Evolutionary conservation across 305 asterid species (phyloP).

Genomic region (Rubia peregrina): DNA sequence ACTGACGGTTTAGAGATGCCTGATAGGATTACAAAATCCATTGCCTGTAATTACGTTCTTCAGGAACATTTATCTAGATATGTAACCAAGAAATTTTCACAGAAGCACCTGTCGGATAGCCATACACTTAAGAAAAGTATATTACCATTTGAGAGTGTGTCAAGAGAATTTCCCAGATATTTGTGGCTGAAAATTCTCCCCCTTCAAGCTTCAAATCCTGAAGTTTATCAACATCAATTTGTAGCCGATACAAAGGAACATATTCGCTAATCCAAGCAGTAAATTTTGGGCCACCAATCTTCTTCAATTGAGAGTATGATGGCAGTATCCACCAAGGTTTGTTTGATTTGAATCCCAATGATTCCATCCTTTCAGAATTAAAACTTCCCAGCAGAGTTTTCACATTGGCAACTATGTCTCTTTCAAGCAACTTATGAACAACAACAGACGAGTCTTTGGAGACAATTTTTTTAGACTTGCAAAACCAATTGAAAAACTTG

Average conservation of each 20-base stretch:
- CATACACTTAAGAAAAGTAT: conserved; percentile 9
- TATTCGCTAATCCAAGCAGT: conserved; percentile 68
- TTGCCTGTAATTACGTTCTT: neutral
- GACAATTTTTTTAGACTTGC: conserved; percentile 37
- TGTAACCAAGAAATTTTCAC: neutral
- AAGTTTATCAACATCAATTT: conserved; percentile 44
- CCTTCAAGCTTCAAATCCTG: conserved; percentile 56
- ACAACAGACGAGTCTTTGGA: conserved; percentile 60
- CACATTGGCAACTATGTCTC: conserved; percentile 51
- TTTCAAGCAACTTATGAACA: conserved; percentile 45
- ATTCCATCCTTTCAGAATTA: conserved; percentile 38
- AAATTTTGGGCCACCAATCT: conserved; percentile 71
- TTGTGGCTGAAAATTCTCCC: conserved; percentile 39
- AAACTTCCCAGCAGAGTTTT: conserved; percentile 44
- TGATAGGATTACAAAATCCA: neutral
- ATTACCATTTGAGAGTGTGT: conserved; percentile 88
- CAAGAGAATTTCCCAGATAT: conserved; percentile 54
- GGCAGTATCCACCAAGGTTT: conserved; percentile 48
- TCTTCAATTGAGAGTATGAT: conserved; percentile 51
- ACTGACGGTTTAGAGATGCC: neutral
- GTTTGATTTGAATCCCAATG: conserved; percentile 33
- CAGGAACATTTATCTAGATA: neutral
- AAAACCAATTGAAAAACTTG: conserved; percentile 41
- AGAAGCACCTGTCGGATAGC: neutral
- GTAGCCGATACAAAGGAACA: conserved; percentile 58